Evolutionary conservation across 495 filamentous ascomycete genomes (phyloP), one percentile per base, ranked within the genome.

Genomic region (Pseudevernia furfuracea): DNA sequence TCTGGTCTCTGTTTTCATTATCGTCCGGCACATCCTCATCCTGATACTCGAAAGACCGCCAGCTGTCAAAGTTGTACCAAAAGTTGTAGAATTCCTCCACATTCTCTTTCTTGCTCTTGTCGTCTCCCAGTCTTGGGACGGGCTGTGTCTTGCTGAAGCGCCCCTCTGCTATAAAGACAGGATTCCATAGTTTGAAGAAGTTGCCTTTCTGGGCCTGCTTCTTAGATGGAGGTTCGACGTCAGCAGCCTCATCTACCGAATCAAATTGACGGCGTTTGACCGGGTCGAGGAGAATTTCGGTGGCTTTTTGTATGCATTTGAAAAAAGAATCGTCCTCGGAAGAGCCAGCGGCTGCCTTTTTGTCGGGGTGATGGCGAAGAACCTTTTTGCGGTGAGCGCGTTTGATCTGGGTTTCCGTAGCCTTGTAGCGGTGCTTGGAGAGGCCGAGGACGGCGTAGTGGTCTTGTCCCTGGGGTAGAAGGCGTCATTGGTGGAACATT

Each of bases 291-390:
- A 98, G 89, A 62, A 97, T 81, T 73, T 98, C 94, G 71, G 87
- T 93, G 65, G 94, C 94, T 76, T 96, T 96, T 81, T 98, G 94
- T 75, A 98, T 98, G 77, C 94, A 98, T 83, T 98, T 98, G 88
- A 98, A 98, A 84, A 98, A 98, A 71, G 87, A 89, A 78, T 98
- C 94, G 78, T 96, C 92, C 76, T 98, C 92, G 68, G 86, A 86
- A 66, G 80, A 83, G 66, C 94, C 91, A 59, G 86, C 82, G 44
- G 94, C 93, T 37, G 94, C 94, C 80, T 94, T 96, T 87, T 98
- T 98, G 73, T 98, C 94, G 62, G 94, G 94, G 74, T 98, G 94
- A 75, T 98, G 94, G 79, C 90, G 91, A 44, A 98, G 87, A 63
- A 97, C 94, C 87, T 98, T 98, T 86, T 97, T 97, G 78, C 94